Evolutionary conservation across 441 rosid species (phyloP).

Genomic region (Cnidoscolus chayamansa): DNA sequence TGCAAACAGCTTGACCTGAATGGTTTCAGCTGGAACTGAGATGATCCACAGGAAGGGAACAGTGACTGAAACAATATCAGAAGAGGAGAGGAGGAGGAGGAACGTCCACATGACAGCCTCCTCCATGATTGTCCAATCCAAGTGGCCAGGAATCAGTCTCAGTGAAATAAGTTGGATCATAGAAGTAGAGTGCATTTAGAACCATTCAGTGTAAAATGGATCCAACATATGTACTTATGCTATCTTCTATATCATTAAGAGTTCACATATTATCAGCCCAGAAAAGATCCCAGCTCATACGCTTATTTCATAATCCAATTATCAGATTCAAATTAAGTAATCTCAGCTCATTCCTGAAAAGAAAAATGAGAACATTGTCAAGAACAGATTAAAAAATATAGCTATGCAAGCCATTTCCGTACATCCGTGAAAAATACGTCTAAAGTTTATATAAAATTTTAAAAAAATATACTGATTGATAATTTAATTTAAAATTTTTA

Average conservation of each 20-base stretch:
- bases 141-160: slow-evolving; percentile 15
- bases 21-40: slow-evolving; percentile 89
- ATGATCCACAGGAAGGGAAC: slow-evolving; percentile 1
- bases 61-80: slow-evolving; percentile 2
- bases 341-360: neutral
- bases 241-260: slow-evolving; percentile 16
- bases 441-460: too few species aligned
- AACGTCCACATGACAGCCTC: slow-evolving; percentile 15
- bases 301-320: slow-evolving; percentile 10
- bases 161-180: slow-evolving; percentile 28
- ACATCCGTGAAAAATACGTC: too few species aligned
- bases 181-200: slow-evolving; percentile 1
- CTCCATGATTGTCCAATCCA: slow-evolving; percentile 19
- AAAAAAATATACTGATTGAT: too few species aligned
- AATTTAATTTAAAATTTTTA: too few species aligned
- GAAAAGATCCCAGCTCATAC: neutral
- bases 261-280: neutral
- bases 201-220: slow-evolving; percentile 8
- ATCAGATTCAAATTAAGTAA: neutral
- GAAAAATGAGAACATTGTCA: too few species aligned
- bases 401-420: too few species aligned
- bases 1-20: slow-evolving; percentile 76
- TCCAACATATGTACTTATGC: slow-evolving; percentile 21
- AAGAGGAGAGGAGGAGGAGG: slow-evolving; percentile 15
- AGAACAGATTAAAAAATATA: too few species aligned